Percentiles rank a stretch among this genome's conserved stretches.
phyloP scores from a whole-genome alignment of 1,284 basidiomycete species.

The Fistulinella staudtii region DNA sequence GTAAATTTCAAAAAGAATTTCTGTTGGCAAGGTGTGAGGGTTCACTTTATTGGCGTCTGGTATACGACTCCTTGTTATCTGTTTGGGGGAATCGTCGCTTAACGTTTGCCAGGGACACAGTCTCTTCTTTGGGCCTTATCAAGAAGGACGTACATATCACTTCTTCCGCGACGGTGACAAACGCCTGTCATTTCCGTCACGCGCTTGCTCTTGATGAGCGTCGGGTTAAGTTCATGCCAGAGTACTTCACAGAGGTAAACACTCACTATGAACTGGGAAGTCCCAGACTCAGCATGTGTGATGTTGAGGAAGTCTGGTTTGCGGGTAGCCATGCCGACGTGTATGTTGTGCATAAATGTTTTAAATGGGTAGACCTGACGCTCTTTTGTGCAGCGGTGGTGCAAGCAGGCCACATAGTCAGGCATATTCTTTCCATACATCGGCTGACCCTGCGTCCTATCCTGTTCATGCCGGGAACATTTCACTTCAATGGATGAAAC shows the following conservation, averaged over 20 bases:
- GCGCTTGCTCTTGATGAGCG: conserved; percentile 33
- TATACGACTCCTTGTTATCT: conserved; percentile 2
- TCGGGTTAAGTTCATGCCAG: conserved; percentile 37
- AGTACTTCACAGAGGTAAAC: conserved; percentile 21
- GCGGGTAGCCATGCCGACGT: conserved; percentile 29
- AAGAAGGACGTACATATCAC: conserved; percentile 19
- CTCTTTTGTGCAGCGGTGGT: conserved; percentile 14
- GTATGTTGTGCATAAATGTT: conserved; percentile 11
- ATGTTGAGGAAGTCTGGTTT: conserved; percentile 28
- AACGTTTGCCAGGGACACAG: conserved; percentile 18
- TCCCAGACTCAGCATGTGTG: neutral
- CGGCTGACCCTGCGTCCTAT: no score
- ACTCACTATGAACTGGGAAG: neutral
- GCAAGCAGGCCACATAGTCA: conserved; percentile 13
- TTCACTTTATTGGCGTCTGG: conserved; percentile 35
- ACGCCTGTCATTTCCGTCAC: conserved; percentile 25
- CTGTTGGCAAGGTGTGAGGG: conserved; percentile 12
- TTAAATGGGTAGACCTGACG: neutral
- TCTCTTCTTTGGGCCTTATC: conserved; percentile 29
- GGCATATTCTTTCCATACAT: no score
- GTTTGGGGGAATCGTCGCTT: neutral
- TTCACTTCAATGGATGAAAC: conserved; percentile 21
- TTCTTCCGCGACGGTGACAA: conserved; percentile 11
- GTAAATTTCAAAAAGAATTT: conserved; percentile 18
- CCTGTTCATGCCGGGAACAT: conserved; percentile 19